Base-by-base conservation (phyloP, 2,329 filamentous ascomycete species). In the Sclerotinia spermophila region DNA sequence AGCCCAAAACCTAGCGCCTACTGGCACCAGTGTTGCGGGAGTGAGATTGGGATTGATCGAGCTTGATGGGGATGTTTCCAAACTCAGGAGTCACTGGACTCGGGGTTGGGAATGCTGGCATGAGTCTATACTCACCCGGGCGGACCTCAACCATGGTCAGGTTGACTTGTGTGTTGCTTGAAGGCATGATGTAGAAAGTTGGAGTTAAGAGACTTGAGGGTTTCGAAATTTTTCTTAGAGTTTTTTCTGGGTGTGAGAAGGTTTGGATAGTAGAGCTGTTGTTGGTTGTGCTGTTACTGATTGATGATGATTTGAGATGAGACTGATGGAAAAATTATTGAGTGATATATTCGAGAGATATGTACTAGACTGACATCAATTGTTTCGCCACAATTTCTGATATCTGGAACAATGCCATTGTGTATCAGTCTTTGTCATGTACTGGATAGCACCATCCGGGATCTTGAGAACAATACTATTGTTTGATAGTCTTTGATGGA, bases 391-490 rank as follows among this genome's bases (percentile, higher is more conserved):
- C 21, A n/a, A n/a, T 45, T 62, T 33, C 3, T n/a, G 21, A 30
- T 7, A 33, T 42, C 35, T 5, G 3, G 17, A n/a, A 35, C 7
- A 60, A 19, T 40, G 35, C 6, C 10, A 40, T 60, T 60, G 15
- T 60, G n/a, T 5, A 3, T 38, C 24, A 1, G 13, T 11, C 33
- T 58, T 38, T 56, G 33, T 38, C 11, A 17, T 58, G 33, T 21
- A 38, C 33, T 24, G 3, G 15, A n/a, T 6, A n/a, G 21, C 0
- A 7, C 0, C 1, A n/a, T 35, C 24, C 1, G 0, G 1, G 0
- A 3, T 1, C 6, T 38, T 5, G 6, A 24, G 15, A n/a, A 38
- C 21, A 58, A 58, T 38, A 0, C 10, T 11, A 38, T 58, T 58
- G 55, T 58, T 15, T 7, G 24, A 7, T 15, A 24, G 21, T 17